Evolutionary conservation across 75 land plant genomes (phyloP).

Genomic region (Chamaecyparis obtusa): DNA sequence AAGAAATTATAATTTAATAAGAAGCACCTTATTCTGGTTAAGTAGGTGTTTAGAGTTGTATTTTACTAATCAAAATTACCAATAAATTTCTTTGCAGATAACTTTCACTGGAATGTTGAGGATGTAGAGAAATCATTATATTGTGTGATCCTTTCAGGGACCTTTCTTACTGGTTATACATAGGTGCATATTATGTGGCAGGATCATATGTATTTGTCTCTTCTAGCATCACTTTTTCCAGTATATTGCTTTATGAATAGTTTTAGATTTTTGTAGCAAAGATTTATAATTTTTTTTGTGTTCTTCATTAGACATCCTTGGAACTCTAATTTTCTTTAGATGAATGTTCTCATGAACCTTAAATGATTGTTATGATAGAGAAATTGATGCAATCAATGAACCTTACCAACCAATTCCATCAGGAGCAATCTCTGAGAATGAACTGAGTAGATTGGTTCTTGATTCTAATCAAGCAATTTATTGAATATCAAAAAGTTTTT

Average conservation of each 20-base stretch:
- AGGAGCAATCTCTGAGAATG: constrained; percentile 92
- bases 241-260: not conserved
- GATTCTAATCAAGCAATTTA: not conserved
- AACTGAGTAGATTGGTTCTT: constrained; percentile 45
- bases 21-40: not conserved
- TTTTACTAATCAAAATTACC: constrained; percentile 1
- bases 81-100: constrained; percentile 46
- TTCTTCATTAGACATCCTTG: not conserved
- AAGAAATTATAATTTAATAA: not conserved
- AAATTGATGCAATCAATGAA: constrained; percentile 98
- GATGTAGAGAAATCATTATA: constrained; percentile 87
- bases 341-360: constrained; percentile 54
- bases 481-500: not conserved
- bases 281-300: not conserved
- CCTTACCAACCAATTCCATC: constrained; percentile 99
- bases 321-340: not conserved
- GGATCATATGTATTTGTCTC: not conserved
- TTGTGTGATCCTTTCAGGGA: constrained; percentile 95
- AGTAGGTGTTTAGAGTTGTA: not conserved
- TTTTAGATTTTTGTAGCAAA: not conserved
- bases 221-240: not conserved
- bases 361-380: constrained; percentile 99
- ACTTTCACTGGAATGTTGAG: constrained; percentile 88
- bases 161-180: constrained; percentile 95
- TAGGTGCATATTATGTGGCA: constrained; percentile 37